A percentile compares a stretch with the other conserved stretches of the same genome.
Conservation (phyloP, 192 early-diverging fungal genomes). For the Glomus cerebriforme region DNA sequence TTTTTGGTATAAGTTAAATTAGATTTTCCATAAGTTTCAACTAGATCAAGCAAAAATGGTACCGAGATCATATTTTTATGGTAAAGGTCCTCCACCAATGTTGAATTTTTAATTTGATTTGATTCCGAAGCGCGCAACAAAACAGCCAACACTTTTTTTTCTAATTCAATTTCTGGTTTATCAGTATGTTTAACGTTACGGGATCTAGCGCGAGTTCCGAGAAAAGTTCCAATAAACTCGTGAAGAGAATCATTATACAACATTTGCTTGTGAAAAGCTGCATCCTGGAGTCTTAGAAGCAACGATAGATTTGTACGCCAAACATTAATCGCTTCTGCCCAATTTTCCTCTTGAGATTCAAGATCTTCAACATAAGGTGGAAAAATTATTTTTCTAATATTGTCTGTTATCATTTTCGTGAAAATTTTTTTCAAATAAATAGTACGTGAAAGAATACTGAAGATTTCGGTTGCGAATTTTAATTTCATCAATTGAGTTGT, state of each 20-base stretch:
- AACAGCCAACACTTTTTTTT: slow-evolving; percentile 20
- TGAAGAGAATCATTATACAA: slow-evolving; percentile 30
- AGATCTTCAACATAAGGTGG: slow-evolving; percentile 39
- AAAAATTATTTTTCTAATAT: background rate
- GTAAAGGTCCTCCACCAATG: slow-evolving; percentile 35
- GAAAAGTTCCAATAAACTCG: slow-evolving; percentile 39
- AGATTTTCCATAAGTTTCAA: slow-evolving; percentile 46
- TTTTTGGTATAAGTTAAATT: slow-evolving; percentile 41
- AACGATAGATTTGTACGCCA: slow-evolving; percentile 41
- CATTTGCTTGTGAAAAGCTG: slow-evolving; percentile 35
- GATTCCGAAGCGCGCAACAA: background rate
- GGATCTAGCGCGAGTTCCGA: slow-evolving; percentile 40
- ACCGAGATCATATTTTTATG: slow-evolving; percentile 38
- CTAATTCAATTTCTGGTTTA: background rate
- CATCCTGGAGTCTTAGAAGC: slow-evolving; percentile 35
- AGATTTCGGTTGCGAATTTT: too few relatives aligned
- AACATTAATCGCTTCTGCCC: slow-evolving; percentile 38
- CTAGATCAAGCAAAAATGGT: slow-evolving; percentile 54
- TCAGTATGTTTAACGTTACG: slow-evolving; percentile 33
- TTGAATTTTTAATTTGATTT: slow-evolving; percentile 8
- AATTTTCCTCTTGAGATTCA: slow-evolving; percentile 37
- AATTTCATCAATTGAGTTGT: too few relatives aligned
- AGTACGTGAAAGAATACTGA: too few relatives aligned
- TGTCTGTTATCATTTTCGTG: background rate
- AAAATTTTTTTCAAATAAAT: background rate